phyloP scores from a whole-genome alignment of 2,329 filamentous ascomycete species.

The Pleochaeta shiraiana region DNA sequence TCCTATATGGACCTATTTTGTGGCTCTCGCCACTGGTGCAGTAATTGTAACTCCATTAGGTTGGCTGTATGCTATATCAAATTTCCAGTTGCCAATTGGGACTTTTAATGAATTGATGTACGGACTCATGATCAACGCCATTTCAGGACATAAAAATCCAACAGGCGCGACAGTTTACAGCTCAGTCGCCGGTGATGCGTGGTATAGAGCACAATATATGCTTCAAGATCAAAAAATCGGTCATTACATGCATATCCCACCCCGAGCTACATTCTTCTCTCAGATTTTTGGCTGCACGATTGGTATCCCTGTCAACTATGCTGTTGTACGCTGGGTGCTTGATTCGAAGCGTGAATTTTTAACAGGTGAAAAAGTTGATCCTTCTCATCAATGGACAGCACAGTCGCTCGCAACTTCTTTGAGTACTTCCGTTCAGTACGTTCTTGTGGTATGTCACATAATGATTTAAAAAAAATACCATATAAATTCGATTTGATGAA shows the following conservation, averaged over 20 bases:
- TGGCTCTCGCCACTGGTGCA: constrained; percentile 31
- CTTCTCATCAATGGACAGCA: constrained; percentile 38
- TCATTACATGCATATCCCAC: constrained; percentile 39
- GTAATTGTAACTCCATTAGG: constrained; percentile 33
- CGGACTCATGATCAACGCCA: constrained; percentile 33
- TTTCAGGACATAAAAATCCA: constrained; percentile 30
- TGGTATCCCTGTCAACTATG: constrained; percentile 39
- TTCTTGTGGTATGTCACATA: constrained; percentile 26
- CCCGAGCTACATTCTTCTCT: constrained; percentile 35
- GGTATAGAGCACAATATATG: constrained; percentile 35
- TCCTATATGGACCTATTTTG: constrained; percentile 36
- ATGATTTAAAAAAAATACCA: no score
- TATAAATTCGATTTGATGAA: no score
- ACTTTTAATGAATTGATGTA: constrained; percentile 38
- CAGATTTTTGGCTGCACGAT: constrained; percentile 36
- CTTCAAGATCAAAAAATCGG: constrained; percentile 42
- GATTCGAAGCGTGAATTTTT: constrained; percentile 33
- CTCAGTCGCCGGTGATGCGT: constrained; percentile 36
- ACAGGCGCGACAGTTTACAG: constrained; percentile 35
- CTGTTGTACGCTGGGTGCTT: constrained; percentile 36
- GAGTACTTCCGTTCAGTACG: constrained; percentile 36
- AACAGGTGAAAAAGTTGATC: constrained; percentile 27
- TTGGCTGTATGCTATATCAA: constrained; percentile 37
- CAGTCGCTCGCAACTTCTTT: constrained; percentile 29
- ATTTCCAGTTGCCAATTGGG: constrained; percentile 30